These are phyloP conservation scores for Exophiala xenobiotica DNA, from an alignment of 2,329 filamentous ascomycete genomes.

Conservation along the genomic window DNA sequence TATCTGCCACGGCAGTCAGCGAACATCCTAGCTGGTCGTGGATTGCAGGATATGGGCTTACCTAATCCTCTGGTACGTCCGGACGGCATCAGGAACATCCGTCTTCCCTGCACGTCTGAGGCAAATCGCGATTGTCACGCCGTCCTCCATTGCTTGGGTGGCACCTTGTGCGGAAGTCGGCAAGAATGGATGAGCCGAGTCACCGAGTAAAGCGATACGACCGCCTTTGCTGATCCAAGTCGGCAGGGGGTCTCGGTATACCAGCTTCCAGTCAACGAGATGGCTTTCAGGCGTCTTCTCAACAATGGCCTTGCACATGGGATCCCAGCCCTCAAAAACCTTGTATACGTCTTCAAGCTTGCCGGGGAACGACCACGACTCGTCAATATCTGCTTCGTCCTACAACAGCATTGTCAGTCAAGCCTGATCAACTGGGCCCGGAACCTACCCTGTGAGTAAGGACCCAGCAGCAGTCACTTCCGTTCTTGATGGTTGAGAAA, in stretches of 20 bases:
- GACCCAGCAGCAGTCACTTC: constrained; percentile 29
- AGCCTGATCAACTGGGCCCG: no score
- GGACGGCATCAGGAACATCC: constrained; percentile 28
- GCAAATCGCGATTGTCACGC: constrained; percentile 47
- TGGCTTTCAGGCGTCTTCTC: constrained; percentile 28
- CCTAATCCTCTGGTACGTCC: constrained; percentile 26
- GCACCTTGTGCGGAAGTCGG: constrained; percentile 51
- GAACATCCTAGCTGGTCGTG: background rate
- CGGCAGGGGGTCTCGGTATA: constrained; percentile 26
- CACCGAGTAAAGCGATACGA: constrained; percentile 50
- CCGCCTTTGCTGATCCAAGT: constrained; percentile 40
- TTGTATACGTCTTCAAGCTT: constrained; percentile 51
- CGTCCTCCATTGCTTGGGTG: constrained; percentile 53
- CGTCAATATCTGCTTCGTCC: constrained; percentile 54
- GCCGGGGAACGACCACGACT: constrained; percentile 51
- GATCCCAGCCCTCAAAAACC: constrained; percentile 54
- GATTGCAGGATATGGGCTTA: constrained; percentile 2
- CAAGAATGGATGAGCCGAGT: constrained; percentile 53
- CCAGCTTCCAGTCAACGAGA: constrained; percentile 26
- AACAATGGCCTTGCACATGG: constrained; percentile 35
- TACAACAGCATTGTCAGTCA: no score
- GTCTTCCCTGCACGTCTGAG: constrained; percentile 34
- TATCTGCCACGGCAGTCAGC: constrained; percentile 21
- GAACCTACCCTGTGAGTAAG: constrained; percentile 24
- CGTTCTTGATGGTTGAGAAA: constrained; percentile 29